phyloP scores from a whole-genome alignment of 1,139 yeast genomes.

The Zygotorulaspora mrakii region DNA sequence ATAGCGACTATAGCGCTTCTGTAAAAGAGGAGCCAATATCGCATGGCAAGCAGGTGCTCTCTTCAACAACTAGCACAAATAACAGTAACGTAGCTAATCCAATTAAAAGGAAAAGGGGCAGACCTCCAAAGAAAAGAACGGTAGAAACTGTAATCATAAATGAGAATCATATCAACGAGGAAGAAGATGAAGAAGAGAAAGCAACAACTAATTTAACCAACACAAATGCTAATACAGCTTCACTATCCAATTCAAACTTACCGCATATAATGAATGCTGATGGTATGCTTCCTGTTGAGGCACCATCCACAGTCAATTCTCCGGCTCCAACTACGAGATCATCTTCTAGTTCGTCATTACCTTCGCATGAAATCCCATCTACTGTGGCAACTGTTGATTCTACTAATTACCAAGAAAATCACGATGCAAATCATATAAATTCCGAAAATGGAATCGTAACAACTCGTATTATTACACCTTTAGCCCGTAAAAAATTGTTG shows the following conservation, averaged over 20 bases:
- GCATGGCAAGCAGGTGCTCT: conserved; percentile 3
- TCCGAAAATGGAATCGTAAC: conserved; percentile 10
- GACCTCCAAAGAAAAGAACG: conserved; percentile 36
- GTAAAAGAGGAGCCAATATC: conserved; percentile 7
- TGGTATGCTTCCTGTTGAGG: conserved; percentile 2
- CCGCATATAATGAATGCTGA: conserved; percentile 4
- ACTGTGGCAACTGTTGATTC: conserved; percentile 14
- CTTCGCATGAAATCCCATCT: conserved; percentile 10
- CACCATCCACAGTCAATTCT: conserved; percentile 6
- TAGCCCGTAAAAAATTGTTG: conserved; percentile 12
- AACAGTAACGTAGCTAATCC: conserved; percentile 3
- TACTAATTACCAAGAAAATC: conserved; percentile 9
- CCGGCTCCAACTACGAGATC: conserved; percentile 13
- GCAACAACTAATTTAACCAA: not conserved
- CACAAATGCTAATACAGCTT: conserved; percentile 1
- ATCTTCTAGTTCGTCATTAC: conserved; percentile 9
- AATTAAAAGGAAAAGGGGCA: conserved; percentile 31
- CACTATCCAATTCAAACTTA: conserved; percentile 2
- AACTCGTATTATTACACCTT: conserved; percentile 14
- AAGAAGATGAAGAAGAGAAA: conserved; percentile 4
- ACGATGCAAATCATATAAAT: conserved; percentile 4
- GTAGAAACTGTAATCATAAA: conserved; percentile 24
- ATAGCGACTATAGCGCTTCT: conserved; percentile 6
- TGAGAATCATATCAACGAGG: conserved; percentile 10
- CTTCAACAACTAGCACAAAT: conserved; percentile 3